phyloP scores from a whole-genome alignment of 305 asterid genomes.

The Solanum hybrid region DNA sequence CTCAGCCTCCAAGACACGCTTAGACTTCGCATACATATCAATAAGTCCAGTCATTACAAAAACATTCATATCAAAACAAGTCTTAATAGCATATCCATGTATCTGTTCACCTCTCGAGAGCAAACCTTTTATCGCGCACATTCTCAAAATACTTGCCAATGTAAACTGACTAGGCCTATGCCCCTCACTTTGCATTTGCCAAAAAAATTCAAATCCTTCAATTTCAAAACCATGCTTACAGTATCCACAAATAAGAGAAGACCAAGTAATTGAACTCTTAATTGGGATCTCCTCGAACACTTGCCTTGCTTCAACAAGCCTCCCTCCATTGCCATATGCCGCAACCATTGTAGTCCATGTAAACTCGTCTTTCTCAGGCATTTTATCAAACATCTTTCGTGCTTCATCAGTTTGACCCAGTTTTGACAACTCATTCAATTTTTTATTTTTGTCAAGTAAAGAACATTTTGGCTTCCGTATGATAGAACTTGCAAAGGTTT shows the following conservation, averaged over 20 bases:
- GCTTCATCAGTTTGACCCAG: slow-evolving; percentile 45
- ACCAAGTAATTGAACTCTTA: slow-evolving; percentile 59
- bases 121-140: slow-evolving; percentile 59
- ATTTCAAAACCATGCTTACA: slow-evolving; percentile 54
- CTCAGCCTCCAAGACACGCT: slow-evolving; percentile 45
- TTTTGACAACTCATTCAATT: slow-evolving; percentile 23
- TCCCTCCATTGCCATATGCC: slow-evolving; percentile 58
- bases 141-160: slow-evolving; percentile 62
- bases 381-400: slow-evolving; percentile 49
- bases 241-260: slow-evolving; percentile 71
- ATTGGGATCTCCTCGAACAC: slow-evolving; percentile 42
- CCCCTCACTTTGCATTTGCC: slow-evolving; percentile 54
- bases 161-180: slow-evolving; percentile 49
- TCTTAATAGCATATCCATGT: slow-evolving; percentile 57
- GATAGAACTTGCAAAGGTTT: slow-evolving; percentile 4
- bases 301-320: slow-evolving; percentile 43
- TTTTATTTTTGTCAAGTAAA: slow-evolving; percentile 28
- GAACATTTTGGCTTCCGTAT: slow-evolving; percentile 1
- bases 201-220: slow-evolving; percentile 47
- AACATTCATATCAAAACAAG: slow-evolving; percentile 38
- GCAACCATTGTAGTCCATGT: slow-evolving; percentile 67
- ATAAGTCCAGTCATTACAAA: slow-evolving; percentile 67
- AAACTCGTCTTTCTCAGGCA: slow-evolving; percentile 57
- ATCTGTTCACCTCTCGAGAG: slow-evolving; percentile 51
- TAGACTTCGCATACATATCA: slow-evolving; percentile 69